These are phyloP conservation scores for Pseudogymnoascus sp. DNA, from an alignment of 2,329 filamentous ascomycete species.

Conservation along the genomic window DNA sequence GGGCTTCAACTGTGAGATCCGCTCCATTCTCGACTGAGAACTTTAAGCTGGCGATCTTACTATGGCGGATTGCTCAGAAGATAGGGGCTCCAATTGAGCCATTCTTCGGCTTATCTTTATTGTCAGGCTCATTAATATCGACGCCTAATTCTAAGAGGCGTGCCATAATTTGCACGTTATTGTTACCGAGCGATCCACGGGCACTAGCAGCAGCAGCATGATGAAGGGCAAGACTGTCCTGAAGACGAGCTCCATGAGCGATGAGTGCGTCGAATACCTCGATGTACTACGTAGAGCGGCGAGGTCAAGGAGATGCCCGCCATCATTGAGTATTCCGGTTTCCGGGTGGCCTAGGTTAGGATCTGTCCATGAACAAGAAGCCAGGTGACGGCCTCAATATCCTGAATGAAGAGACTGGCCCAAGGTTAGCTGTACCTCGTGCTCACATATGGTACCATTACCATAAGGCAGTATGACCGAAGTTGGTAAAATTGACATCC, in stretches of 20 bases:
- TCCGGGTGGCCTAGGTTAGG: background rate
- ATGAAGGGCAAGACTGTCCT: background rate
- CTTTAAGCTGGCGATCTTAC: background rate
- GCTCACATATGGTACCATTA: too few species aligned
- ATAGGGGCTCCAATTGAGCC: background rate
- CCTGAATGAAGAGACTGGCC: background rate
- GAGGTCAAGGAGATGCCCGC: background rate
- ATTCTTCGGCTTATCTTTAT: background rate
- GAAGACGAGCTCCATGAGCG: background rate
- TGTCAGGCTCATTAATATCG: background rate
- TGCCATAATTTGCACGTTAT: background rate
- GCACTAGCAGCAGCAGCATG: background rate
- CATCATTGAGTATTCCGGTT: background rate
- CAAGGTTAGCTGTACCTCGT: too few species aligned
- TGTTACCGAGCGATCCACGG: background rate
- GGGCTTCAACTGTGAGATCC: background rate
- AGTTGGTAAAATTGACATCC: too few species aligned
- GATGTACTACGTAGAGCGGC: background rate
- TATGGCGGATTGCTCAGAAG: background rate
- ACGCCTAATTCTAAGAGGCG: background rate
- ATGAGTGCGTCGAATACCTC: background rate
- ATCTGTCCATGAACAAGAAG: background rate
- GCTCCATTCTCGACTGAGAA: background rate
- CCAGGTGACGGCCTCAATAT: background rate
- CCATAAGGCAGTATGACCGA: too few species aligned